Conservation (phyloP, 805 yeast genomes). For the Scheffersomyces ergatensis region DNA sequence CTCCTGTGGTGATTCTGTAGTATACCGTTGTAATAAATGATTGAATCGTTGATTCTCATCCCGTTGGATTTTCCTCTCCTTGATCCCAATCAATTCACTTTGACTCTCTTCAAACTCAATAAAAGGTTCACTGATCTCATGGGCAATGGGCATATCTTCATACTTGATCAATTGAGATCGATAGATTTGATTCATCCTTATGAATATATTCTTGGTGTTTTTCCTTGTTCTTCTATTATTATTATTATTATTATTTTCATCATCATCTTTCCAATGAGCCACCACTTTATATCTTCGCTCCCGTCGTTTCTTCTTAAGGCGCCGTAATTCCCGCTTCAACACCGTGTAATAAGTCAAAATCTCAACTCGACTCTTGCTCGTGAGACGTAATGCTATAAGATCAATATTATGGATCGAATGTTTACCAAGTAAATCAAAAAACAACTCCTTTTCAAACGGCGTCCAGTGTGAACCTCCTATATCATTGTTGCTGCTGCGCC, state of each 20-base stretch:
- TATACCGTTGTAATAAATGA: background rate
- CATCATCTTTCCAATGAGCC: too few relatives aligned
- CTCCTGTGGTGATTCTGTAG: too few relatives aligned
- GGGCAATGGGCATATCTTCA: constrained; percentile 49
- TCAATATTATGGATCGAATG: constrained; percentile 49
- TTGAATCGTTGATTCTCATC: constrained; percentile 6
- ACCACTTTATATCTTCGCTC: too few relatives aligned
- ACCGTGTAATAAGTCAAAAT: constrained; percentile 44
- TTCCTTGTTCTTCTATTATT: too few relatives aligned
- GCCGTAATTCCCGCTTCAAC: constrained; percentile 25
- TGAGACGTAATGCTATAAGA: constrained; percentile 33
- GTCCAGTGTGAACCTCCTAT: constrained; percentile 46
- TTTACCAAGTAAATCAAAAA: constrained; percentile 49
- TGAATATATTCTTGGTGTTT: too few relatives aligned
- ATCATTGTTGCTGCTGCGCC: background rate
- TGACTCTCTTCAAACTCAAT: constrained; percentile 44
- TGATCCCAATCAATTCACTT: constrained; percentile 17
- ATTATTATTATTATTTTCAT: background rate
- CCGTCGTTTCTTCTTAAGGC: constrained; percentile 14
- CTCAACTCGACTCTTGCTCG: constrained; percentile 42
- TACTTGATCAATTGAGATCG: constrained; percentile 26
- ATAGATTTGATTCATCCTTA: too few relatives aligned
- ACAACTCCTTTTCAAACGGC: constrained; percentile 45
- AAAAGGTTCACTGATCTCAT: constrained; percentile 47
- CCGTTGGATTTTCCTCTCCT: constrained; percentile 14